Conservation (phyloP, 306 rosid species). For the barrel medic (Medicago truncatula) region DNA sequence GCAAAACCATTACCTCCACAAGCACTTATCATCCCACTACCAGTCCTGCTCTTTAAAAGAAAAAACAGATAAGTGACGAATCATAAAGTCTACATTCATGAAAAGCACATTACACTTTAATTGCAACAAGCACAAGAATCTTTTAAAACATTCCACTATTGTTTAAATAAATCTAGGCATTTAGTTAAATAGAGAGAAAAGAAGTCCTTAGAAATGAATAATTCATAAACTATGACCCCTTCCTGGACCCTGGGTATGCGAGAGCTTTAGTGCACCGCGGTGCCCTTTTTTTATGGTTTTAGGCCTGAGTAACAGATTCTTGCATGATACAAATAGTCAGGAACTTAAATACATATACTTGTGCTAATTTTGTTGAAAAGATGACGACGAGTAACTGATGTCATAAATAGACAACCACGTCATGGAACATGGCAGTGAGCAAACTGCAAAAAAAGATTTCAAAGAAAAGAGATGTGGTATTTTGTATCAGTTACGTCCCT, state of each 20-base stretch:
- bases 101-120: conserved; percentile 19
- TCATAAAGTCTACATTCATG: conserved; percentile 26
- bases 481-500: conserved; percentile 15
- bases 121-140: conserved; percentile 24
- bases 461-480: neutral
- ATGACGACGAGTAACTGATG: neutral
- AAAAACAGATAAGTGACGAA: conserved; percentile 33
- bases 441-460: neutral
- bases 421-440: conserved; percentile 11
- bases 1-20: conserved; percentile 59
- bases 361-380: neutral
- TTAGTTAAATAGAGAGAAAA: neutral
- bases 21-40: conserved; percentile 57
- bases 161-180: conserved; percentile 3
- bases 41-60: conserved; percentile 55
- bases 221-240: neutral
- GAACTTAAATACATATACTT: too few relatives aligned
- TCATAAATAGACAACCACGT: conserved; percentile 12
- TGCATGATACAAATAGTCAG: too few relatives aligned
- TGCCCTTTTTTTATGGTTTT: neutral
- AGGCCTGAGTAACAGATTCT: neutral
- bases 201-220: conserved; percentile 1
- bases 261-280: too few relatives aligned
- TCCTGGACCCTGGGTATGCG: too few relatives aligned
- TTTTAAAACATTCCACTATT: conserved; percentile 19